A percentile compares a stretch with the other conserved stretches of the same genome.
These are phyloP conservation scores for Clausena lansium DNA, from an alignment of 345 rosid species.

Conservation along the genomic window DNA sequence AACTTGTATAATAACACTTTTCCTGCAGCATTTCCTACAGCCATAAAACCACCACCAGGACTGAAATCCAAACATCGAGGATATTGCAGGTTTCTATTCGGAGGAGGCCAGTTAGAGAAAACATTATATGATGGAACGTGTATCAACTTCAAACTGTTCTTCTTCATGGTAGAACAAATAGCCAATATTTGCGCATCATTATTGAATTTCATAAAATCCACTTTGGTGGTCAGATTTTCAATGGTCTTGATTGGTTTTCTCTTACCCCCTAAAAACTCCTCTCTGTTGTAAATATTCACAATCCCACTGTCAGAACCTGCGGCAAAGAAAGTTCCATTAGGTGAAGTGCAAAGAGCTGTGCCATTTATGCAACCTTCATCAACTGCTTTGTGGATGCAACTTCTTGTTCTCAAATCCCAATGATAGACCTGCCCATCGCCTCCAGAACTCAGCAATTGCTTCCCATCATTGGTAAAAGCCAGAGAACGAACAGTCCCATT, in stretches of 20 bases:
- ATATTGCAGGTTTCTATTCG: constrained; percentile 48
- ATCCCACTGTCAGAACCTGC: constrained; percentile 88
- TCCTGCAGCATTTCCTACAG: constrained; percentile 81
- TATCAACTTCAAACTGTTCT: constrained; percentile 59
- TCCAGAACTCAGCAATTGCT: constrained; percentile 73
- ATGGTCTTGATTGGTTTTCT: constrained; percentile 71
- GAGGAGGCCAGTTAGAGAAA: constrained; percentile 82
- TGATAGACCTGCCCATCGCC: constrained; percentile 89
- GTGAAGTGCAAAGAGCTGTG: constrained; percentile 65
- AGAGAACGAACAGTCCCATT: constrained; percentile 77
- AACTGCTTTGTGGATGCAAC: constrained; percentile 74
- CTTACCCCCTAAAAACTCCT: constrained; percentile 77
- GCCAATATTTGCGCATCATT: constrained; percentile 83
- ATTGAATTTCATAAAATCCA: constrained; percentile 80
- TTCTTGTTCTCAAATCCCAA: constrained; percentile 88
- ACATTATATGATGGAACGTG: constrained; percentile 39
- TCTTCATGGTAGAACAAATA: constrained; percentile 70
- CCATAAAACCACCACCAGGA: constrained; percentile 94
- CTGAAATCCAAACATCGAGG: constrained; percentile 92
- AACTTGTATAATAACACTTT: constrained; percentile 81
- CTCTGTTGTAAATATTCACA: constrained; percentile 81
- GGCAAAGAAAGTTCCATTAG: constrained; percentile 60
- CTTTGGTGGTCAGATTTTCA: constrained; percentile 76
- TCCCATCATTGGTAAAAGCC: constrained; percentile 70
- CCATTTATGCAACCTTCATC: constrained; percentile 88